Percentiles rank a stretch among this genome's conserved stretches.
phyloP scores from a whole-genome alignment of 371 early-diverging fungal genomes.

The Apophysomyces variabilis region DNA sequence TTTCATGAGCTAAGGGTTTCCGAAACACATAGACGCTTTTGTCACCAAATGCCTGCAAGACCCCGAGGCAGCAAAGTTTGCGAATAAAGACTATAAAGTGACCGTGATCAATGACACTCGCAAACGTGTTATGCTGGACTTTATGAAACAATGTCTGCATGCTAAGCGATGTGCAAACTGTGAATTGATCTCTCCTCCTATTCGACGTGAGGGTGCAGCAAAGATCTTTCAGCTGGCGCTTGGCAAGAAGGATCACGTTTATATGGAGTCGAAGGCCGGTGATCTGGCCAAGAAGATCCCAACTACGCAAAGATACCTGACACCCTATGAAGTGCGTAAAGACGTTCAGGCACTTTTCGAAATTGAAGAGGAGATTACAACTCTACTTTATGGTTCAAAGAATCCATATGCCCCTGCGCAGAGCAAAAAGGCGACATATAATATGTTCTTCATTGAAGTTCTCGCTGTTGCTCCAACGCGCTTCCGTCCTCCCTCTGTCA shows the following conservation, averaged over 20 bases:
- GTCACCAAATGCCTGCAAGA: conserved; percentile 39
- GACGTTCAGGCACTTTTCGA: conserved; percentile 77
- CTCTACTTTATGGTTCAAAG: conserved; percentile 79
- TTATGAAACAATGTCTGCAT: conserved; percentile 62
- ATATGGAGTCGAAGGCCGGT: conserved; percentile 66
- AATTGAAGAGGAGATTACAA: conserved; percentile 74
- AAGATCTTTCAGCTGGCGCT: conserved; percentile 89
- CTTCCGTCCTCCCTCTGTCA: conserved; percentile 94
- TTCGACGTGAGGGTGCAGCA: conserved; percentile 84
- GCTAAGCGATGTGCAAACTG: conserved; percentile 82
- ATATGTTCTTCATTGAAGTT: conserved; percentile 96
- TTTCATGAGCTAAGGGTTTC: too few relatives aligned
- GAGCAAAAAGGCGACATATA: conserved; percentile 54
- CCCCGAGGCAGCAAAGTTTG: conserved; percentile 33
- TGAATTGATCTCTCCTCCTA: conserved; percentile 75
- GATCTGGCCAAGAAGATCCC: conserved; percentile 33
- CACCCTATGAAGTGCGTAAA: conserved; percentile 82
- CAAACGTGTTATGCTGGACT: conserved; percentile 76
- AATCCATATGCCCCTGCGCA: conserved; percentile 57
- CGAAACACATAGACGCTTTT: conserved; percentile 32
- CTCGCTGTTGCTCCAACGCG: conserved; percentile 96
- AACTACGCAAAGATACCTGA: conserved; percentile 63
- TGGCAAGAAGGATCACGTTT: conserved; percentile 67
- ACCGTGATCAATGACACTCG: conserved; percentile 78
- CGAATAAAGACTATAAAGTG: conserved; percentile 65